Base-by-base conservation (phyloP, 768 basidiomycete species). In the Russula vinacea region DNA sequence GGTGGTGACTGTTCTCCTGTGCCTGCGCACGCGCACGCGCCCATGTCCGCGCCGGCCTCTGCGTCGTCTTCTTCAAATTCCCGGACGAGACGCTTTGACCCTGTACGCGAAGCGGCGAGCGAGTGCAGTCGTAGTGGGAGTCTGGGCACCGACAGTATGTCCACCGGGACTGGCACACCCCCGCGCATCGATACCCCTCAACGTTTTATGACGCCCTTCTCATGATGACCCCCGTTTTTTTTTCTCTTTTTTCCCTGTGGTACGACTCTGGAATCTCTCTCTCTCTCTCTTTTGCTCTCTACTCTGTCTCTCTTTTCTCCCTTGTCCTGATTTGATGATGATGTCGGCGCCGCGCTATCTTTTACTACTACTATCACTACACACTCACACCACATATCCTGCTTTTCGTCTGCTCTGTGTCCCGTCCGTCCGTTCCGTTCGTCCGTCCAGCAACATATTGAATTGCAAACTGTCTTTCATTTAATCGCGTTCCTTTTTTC, bases 81-180 rank as follows among this genome's bases (percentile, higher is more conserved):
- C 22, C 66, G 62, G 29, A 13, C 56, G 19, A 56, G 39, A 8
- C 70, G 70, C 16, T 71, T 71, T 17, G 71, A 71, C 42, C 70
- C 70, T 5, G 70, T 71, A 14, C 71, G 64, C 45, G 68, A 67
- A 35, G 70, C 65, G 0, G 51, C 62, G 51, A 67, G 65, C 53
- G 68, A 67, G 40, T 49, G 57, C 26, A 52, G 45, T 47, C 45
- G 45, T 11, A 47, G 65, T 22, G 56, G 54, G 19, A 68, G 67
- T 26, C 58, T 50, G 52, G 51, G 65, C 14, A 67, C 58, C 9
- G 54, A 66, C 19, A 14, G 22, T 11, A 47, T 47, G 45, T 47
- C 22, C 55, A 58, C n/a, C n/a, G n/a, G n/a, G n/a, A n/a, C 62
- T 8, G 62, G 65, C 32, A 66, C 65, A 26, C 64, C 67, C 2